Percentiles rank a stretch among this genome's conserved stretches.
Evolutionary conservation across 2,329 filamentous ascomycete species (phyloP).

Genomic region (Alternaria gansuensis): DNA sequence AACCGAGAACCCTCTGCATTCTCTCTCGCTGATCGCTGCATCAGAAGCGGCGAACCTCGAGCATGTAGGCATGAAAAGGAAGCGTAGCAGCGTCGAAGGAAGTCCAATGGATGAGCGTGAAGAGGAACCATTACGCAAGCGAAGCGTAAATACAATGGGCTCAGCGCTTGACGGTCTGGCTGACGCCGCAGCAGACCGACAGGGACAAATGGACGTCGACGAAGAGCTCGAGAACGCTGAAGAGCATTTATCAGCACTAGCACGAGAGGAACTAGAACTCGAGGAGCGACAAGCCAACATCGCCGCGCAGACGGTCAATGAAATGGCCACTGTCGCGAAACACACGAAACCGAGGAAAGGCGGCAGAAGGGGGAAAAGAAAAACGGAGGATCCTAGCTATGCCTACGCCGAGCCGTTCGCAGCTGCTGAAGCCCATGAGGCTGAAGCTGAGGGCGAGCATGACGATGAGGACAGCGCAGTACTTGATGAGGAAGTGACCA

Average conservation of each 20-base stretch:
- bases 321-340: slow-evolving; percentile 50
- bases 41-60: slow-evolving; percentile 48
- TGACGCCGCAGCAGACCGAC: slow-evolving; percentile 39
- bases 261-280: slow-evolving; percentile 45
- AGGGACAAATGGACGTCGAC: slow-evolving; percentile 47
- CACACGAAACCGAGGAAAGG: slow-evolving; percentile 50
- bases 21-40: slow-evolving; percentile 44
- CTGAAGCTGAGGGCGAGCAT: slow-evolving; percentile 59
- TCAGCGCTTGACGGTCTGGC: slow-evolving; percentile 42
- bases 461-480: slow-evolving; percentile 53
- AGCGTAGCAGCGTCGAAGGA: slow-evolving; percentile 54
- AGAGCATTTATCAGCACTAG: slow-evolving; percentile 44
- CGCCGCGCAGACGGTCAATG: slow-evolving; percentile 44
- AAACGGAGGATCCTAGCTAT: slow-evolving; percentile 54
- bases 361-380: slow-evolving; percentile 61
- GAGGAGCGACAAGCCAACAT: slow-evolving; percentile 49
- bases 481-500: slow-evolving; percentile 66
- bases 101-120: slow-evolving; percentile 51
- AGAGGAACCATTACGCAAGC: slow-evolving; percentile 52
- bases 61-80: slow-evolving; percentile 54
- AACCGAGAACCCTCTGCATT: slow-evolving; percentile 40
- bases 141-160: slow-evolving; percentile 41
- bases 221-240: slow-evolving; percentile 64
- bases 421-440: slow-evolving; percentile 72
- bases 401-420: slow-evolving; percentile 54